These are phyloP conservation scores for Tagetes patula DNA, from an alignment of 129 eudicot genomes.

Conservation along the genomic window DNA sequence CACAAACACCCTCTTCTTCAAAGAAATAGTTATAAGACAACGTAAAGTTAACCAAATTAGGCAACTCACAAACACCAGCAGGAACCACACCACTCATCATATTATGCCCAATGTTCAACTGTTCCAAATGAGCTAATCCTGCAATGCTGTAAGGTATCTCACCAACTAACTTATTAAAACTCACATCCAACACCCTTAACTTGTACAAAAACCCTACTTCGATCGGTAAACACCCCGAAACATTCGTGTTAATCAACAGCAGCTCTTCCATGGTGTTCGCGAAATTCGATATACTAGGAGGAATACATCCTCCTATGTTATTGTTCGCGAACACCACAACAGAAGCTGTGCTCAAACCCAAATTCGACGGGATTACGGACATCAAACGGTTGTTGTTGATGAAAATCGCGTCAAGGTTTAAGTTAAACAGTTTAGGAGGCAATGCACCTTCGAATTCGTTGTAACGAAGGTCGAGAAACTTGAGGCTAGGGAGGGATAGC, in stretches of 20 bases:
- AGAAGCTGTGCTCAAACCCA: slow-evolving; percentile 55
- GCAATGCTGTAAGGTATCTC: slow-evolving; percentile 65
- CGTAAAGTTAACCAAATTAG: slow-evolving; percentile 60
- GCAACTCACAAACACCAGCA: slow-evolving; percentile 60
- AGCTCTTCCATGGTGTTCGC: slow-evolving; percentile 68
- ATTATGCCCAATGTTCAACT: slow-evolving; percentile 70
- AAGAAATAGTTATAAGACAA: slow-evolving; percentile 62
- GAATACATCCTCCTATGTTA: slow-evolving; percentile 63
- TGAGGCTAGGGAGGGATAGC: slow-evolving; percentile 54
- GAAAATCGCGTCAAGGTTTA: slow-evolving; percentile 61
- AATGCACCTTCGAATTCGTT: slow-evolving; percentile 75
- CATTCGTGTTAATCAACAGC: slow-evolving; percentile 55
- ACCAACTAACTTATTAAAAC: slow-evolving; percentile 60
- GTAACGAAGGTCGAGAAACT: slow-evolving; percentile 65
- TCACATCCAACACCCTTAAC: slow-evolving; percentile 63
- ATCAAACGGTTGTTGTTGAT: slow-evolving; percentile 61
- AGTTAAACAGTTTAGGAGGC: slow-evolving; percentile 56
- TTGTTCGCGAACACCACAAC: slow-evolving; percentile 79
- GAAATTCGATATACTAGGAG: slow-evolving; percentile 57
- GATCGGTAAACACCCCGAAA: slow-evolving; percentile 67
- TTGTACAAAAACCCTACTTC: slow-evolving; percentile 70
- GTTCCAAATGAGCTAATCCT: slow-evolving; percentile 64
- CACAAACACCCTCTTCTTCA: slow-evolving; percentile 67
- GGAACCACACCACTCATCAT: slow-evolving; percentile 63
- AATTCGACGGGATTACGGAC: slow-evolving; percentile 52